Base-by-base conservation (phyloP, 1,284 basidiomycete species). In the Pyrrhoderma noxium region DNA sequence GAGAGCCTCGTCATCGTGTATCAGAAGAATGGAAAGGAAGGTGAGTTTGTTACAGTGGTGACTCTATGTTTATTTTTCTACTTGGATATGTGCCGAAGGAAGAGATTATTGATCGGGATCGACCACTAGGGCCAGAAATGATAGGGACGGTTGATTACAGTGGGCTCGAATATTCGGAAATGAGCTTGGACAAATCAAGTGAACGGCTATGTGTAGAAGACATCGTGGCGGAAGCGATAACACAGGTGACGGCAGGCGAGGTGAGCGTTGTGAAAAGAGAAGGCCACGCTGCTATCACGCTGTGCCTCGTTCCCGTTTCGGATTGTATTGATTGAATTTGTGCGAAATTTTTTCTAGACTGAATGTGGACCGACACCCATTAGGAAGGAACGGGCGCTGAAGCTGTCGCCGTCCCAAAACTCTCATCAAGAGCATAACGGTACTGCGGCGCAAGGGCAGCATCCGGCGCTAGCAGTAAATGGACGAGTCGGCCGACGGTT, bases 401-500 rank as follows among this genome's bases (percentile, higher is more conserved):
- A 51, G 49, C 36, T 54, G n/a, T 39, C 52, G 27, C 42, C 27
- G 35, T 37, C 13, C n/a, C 14, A 42, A 45, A 31, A 11, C 27
- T 31, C 27, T 31, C 27, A 31, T 31, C 27, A 31, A 31, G 19
- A 23, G 47, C 14, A 21, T 23, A 31, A 21, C 11, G 45, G 11
- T 37, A 19, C 34, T 16, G 51, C 52, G 73, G 75, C 66, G 70
- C 65, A 58, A 63, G 65, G 58, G 81, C 77, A 55, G 65, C 65
- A 23, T 77, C 42, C 79, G 53, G 74, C 71, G 40, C 66, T 89
- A 59, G 80, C 83, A 45, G 74, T 87, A 61, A 90, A 90, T 62
- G 87, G 87, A 54, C 71, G 81, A 62, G 69, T 66, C 8, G 84
- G 85, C 55, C 79, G 88, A 60, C 72, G 84, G 62, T 79, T 88